phyloP scores from a whole-genome alignment of 345 rosid species.

The Adansonia digitata region DNA sequence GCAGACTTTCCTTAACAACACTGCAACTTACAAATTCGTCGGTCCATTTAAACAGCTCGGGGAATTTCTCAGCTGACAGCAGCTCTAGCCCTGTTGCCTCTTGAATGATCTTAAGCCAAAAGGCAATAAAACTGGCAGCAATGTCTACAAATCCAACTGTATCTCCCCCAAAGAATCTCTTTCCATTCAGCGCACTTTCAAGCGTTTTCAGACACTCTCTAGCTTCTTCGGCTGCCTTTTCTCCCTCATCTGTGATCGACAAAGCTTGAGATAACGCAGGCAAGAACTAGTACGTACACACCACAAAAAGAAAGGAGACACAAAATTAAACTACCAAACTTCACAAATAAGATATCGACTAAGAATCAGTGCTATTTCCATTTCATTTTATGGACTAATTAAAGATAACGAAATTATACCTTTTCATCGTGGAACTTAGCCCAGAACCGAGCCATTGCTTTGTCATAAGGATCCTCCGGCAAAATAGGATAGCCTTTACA shows the following conservation, averaged over 20 bases:
- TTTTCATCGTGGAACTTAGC: conserved; percentile 32
- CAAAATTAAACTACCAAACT: not conserved
- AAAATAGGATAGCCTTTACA: conserved; percentile 22
- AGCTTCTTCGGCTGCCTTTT: conserved; percentile 11
- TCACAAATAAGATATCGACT: not conserved
- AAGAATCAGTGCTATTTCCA: too few species aligned
- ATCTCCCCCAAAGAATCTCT: conserved; percentile 17
- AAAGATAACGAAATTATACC: too few species aligned
- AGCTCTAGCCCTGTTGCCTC: not conserved
- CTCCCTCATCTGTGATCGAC: not conserved
- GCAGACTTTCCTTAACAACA: conserved; percentile 1
- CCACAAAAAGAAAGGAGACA: not conserved
- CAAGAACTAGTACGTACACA: not conserved
- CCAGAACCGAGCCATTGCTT: conserved; percentile 39
- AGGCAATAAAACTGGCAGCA: not conserved
- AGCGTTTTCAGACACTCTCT: conserved; percentile 8
- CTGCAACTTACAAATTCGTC: not conserved
- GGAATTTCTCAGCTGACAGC: not conserved
- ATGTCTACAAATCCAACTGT: not conserved
- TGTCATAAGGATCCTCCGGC: conserved; percentile 33
- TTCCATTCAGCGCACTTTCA: conserved; percentile 16
- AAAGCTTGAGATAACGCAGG: not conserved
- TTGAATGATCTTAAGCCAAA: not conserved
- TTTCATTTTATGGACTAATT: too few species aligned
- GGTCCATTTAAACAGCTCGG: not conserved